A percentile compares a stretch with the other conserved stretches of the same genome.
Evolutionary conservation across 176 grass and related monocot genomes (phyloP).

Genomic region (Eremochloa ophiuroides): DNA sequence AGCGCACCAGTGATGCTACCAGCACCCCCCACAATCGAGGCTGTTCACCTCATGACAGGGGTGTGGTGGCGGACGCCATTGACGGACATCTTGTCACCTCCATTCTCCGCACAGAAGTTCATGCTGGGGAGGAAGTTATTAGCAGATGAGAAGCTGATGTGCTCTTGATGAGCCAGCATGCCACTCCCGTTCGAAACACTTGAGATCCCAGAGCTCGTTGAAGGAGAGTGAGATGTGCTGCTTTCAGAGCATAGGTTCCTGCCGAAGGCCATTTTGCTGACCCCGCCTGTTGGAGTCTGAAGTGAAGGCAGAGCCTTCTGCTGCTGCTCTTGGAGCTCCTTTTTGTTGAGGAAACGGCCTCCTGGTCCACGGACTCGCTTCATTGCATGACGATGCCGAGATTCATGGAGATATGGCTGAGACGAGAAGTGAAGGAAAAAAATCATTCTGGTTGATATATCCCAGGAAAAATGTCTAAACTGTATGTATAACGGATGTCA

Average conservation of each 20-base stretch:
- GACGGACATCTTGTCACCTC: constrained; percentile 16
- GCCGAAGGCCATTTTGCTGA: constrained; percentile 2
- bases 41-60: constrained; percentile 21
- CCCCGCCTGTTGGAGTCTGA: constrained; percentile 2
- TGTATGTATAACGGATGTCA: not conserved
- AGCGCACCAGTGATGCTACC: not conserved
- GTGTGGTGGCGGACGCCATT: constrained; percentile 4
- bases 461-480: not conserved
- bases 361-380: constrained; percentile 86
- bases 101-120: not conserved
- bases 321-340: constrained; percentile 47
- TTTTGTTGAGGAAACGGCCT: constrained; percentile 87
- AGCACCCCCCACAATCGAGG: not conserved
- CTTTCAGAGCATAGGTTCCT: not conserved
- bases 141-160: constrained; percentile 27
- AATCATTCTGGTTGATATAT: not conserved
- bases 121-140: constrained; percentile 12
- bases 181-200: constrained; percentile 29
- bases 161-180: constrained; percentile 32
- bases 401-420: constrained; percentile 98
- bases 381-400: constrained; percentile 89
- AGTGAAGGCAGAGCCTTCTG: not conserved
- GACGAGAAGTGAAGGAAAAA: not conserved
- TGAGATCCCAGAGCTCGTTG: constrained; percentile 31
- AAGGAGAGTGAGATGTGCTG: constrained; percentile 19